Base-by-base conservation (phyloP, 768 basidiomycete genomes). In the Kwoniella mangroviensis region DNA sequence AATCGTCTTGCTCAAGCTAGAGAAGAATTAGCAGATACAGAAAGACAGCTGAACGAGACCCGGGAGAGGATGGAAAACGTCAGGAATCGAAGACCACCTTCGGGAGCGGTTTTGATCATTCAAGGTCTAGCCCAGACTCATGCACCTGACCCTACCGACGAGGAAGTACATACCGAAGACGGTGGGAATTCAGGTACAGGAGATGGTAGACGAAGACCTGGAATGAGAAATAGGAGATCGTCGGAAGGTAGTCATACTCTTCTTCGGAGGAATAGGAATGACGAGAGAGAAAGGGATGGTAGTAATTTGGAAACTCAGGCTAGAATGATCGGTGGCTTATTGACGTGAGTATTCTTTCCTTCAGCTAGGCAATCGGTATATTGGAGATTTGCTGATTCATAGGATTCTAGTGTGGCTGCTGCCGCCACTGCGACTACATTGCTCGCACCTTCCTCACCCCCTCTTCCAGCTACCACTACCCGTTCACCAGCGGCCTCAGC, bases 371-470 rank as follows among this genome's bases (percentile, higher is more conserved):
- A 7, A 34, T 1, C 56, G 21, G n/a, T n/a, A 6, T 34, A 13
- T 53, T 45, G 6, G 42, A 61, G 24, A 28, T 45, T 41, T 45
- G 24, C 57, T 28, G 41, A 52, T 62, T 61, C 9, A 57, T 63
- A n/a, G 4, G 45, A 19, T 21, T 79, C 59, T 71, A 91, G 92
- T 75, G 92, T 93, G 41, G 92, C 92, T 3, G 92, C 92, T n/a
- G 91, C 92, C 11, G 92, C 92, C n/a, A 93, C 92, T 1, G 92
- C 92, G 1, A 91, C 91, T 9, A 93, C 92, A 3, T 86, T 92
- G 34, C 86, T 92, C n/a, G 89, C 90, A 1, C 91, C 91, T 43
- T 62, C 71, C 15, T 17, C 43, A 19, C 67, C 66, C 6, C 41
- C 73, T 26, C 41, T 40, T 19, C 66, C 71, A 4, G 87, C 89